Conservation (phyloP, 768 basidiomycete species). For the Pulveroboletus sp. region DNA sequence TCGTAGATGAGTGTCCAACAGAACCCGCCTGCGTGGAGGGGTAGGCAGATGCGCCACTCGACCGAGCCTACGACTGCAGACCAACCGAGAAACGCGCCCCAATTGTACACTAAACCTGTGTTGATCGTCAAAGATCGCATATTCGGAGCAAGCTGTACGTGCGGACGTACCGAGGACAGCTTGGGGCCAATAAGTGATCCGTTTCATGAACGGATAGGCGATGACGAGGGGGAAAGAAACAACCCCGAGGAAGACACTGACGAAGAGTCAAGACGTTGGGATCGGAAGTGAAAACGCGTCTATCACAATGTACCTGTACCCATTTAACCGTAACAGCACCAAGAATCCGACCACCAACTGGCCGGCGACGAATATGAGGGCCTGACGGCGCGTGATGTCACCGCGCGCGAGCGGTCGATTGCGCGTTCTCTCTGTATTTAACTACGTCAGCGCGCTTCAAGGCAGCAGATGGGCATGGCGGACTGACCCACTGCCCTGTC, state of each 20-base stretch:
- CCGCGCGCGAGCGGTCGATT: constrained; percentile 81
- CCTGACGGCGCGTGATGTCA: constrained; percentile 73
- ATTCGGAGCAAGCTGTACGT: too few species aligned
- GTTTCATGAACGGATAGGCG: constrained; percentile 95
- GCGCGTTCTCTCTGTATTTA: constrained; percentile 79
- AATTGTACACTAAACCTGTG: constrained; percentile 82
- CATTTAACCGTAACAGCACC: constrained; percentile 86
- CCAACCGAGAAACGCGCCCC: constrained; percentile 96
- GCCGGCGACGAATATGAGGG: constrained; percentile 72
- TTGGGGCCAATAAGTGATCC: constrained; percentile 96
- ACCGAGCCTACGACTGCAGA: constrained; percentile 83
- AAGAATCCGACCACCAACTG: constrained; percentile 82
- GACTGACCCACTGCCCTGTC: constrained; percentile 86
- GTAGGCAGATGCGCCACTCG: constrained; percentile 78
- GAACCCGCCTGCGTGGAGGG: constrained; percentile 86
- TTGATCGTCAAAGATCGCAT: too few species aligned
- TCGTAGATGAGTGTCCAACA: constrained; percentile 97
- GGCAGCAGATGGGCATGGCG: too few species aligned
- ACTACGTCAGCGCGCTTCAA: too few species aligned
- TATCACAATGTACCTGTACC: constrained; percentile 77
- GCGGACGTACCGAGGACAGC: constrained; percentile 70
- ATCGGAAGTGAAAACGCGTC: not conserved
- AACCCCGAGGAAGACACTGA: constrained; percentile 75
- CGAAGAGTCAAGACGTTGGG: not conserved
- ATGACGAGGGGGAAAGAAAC: constrained; percentile 84